phyloP scores from a whole-genome alignment of 2,329 filamentous ascomycete species.

The Monilinia vaccinii-corymbosi region DNA sequence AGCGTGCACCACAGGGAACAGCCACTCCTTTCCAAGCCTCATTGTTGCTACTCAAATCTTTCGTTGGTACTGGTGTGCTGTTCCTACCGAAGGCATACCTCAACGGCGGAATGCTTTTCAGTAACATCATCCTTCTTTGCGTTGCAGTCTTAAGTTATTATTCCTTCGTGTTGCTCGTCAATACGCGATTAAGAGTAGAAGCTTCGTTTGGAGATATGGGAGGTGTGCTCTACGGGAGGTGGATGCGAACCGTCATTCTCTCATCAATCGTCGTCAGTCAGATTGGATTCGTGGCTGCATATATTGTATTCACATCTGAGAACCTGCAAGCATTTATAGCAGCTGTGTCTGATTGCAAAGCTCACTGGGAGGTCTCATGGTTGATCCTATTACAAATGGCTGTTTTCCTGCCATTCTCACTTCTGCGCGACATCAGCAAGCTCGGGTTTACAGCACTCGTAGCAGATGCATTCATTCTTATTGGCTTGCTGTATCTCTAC shows the following conservation, averaged over 20 bases:
- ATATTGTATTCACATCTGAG: constrained; percentile 94
- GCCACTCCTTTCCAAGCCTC: constrained; percentile 73
- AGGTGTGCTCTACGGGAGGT: constrained; percentile 79
- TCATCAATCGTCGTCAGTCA: constrained; percentile 91
- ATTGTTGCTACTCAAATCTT: constrained; percentile 86
- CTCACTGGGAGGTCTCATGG: constrained; percentile 75
- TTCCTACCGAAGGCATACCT: constrained; percentile 90
- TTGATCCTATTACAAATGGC: constrained; percentile 93
- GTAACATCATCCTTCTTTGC: constrained; percentile 77
- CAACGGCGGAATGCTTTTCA: constrained; percentile 96
- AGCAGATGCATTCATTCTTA: constrained; percentile 87
- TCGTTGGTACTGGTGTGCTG: constrained; percentile 91
- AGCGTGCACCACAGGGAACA: constrained; percentile 62
- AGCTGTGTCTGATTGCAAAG: constrained; percentile 81
- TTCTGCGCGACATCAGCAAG: constrained; percentile 95
- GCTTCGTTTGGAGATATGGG: constrained; percentile 99
- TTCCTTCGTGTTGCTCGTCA: constrained; percentile 90
- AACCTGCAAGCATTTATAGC: constrained; percentile 92
- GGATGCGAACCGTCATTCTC: constrained; percentile 82
- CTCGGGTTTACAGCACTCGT: constrained; percentile 90
- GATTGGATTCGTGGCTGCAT: constrained; percentile 87
- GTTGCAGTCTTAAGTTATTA: constrained; percentile 89
- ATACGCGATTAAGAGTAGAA: constrained; percentile 73
- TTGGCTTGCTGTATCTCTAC: constrained; percentile 87
- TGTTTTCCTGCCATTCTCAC: constrained; percentile 87